These are phyloP conservation scores for Alternaria dauci DNA, from an alignment of 2,329 filamentous ascomycete genomes.

Conservation along the genomic window DNA sequence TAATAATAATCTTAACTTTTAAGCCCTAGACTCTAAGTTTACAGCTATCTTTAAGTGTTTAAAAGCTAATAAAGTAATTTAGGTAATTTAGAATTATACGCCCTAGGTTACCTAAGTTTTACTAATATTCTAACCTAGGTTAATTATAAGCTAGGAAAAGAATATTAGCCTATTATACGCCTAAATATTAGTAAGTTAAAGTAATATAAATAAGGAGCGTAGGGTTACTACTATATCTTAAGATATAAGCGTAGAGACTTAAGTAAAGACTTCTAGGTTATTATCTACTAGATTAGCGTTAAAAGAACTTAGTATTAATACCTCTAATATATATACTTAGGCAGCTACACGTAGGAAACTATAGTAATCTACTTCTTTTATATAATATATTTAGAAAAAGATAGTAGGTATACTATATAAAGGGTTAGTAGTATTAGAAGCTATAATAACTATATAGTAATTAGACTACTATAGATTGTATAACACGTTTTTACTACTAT, in stretches of 20 bases:
- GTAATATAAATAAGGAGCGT: constrained; percentile 4
- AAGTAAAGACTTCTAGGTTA: constrained; percentile 14
- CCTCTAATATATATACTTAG: constrained; percentile 8
- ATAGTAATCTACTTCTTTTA: too few relatives aligned
- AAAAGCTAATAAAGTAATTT: constrained; percentile 6
- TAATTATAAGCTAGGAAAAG: constrained; percentile 7
- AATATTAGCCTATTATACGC: constrained; percentile 14
- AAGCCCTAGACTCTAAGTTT: constrained; percentile 8
- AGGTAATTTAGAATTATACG: constrained; percentile 1
- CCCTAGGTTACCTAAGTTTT: background rate
- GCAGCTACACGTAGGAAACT: background rate
- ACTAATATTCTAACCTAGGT: background rate
- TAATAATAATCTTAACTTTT: constrained; percentile 15
- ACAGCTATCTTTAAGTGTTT: constrained; percentile 1
- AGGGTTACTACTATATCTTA: constrained; percentile 16
- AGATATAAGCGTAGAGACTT: constrained; percentile 1
- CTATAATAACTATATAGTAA: too few relatives aligned
- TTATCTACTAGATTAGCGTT: background rate
- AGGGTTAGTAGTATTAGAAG: too few relatives aligned
- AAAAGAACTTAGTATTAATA: background rate
- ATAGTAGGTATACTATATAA: too few relatives aligned
- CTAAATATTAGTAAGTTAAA: constrained; percentile 12
- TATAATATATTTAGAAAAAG: too few relatives aligned
- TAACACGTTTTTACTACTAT: too few relatives aligned
- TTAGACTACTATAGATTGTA: too few relatives aligned